A percentile compares a stretch with the other conserved stretches of the same genome.
Evolutionary conservation across 148 eudicot genomes (phyloP).

Genomic region (Camellia granthamiana): DNA sequence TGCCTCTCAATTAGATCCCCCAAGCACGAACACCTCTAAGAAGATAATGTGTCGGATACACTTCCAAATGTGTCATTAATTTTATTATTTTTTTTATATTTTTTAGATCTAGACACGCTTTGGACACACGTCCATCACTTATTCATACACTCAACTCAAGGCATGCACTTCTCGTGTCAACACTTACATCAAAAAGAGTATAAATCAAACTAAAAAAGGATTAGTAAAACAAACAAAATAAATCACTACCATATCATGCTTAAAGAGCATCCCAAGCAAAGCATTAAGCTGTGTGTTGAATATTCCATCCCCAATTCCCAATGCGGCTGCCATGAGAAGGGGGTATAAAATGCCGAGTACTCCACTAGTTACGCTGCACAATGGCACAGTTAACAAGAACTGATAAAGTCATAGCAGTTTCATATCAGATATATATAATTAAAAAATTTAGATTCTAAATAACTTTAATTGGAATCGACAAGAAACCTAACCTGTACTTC

Average conservation of each 20-base stretch:
- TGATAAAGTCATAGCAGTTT: background rate
- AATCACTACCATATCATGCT: constrained; percentile 67
- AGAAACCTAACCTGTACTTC: constrained; percentile 48
- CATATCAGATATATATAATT: background rate
- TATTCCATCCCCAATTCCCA: constrained; percentile 92
- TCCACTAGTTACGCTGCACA: constrained; percentile 58
- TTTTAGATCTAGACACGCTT: too few relatives aligned
- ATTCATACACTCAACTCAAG: too few relatives aligned
- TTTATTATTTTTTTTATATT: too few relatives aligned
- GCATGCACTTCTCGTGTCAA: too few relatives aligned
- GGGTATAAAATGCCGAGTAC: constrained; percentile 53
- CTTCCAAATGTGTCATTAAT: too few relatives aligned
- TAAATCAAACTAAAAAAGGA: background rate
- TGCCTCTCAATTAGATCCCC: too few relatives aligned
- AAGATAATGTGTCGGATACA: too few relatives aligned
- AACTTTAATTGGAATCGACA: constrained; percentile 1
- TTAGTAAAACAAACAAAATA: background rate
- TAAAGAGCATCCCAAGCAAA: constrained; percentile 86
- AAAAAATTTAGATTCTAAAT: background rate
- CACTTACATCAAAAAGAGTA: too few relatives aligned
- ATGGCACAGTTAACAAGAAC: background rate
- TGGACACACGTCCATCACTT: too few relatives aligned
- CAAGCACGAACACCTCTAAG: too few relatives aligned
- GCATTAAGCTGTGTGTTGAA: constrained; percentile 88
- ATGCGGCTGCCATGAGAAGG: constrained; percentile 64